These are phyloP conservation scores for Solanum pimpinellifolium DNA, from an alignment of 257 asterid genomes.

Conservation along the genomic window DNA sequence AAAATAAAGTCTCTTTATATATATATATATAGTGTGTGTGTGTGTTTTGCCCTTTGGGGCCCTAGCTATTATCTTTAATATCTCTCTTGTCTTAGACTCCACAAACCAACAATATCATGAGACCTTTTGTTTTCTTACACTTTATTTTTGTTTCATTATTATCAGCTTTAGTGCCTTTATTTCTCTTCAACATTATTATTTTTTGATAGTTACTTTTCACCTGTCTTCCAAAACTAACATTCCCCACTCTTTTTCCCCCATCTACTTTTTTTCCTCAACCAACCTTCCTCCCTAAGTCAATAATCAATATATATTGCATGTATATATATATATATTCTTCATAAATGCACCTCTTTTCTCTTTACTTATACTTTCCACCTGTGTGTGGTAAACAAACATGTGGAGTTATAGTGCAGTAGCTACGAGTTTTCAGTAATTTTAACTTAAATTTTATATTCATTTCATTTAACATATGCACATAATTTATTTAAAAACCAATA, in stretches of 20 bases:
- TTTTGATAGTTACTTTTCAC: constrained; percentile 13
- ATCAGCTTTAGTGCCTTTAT: neutral
- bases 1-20: constrained; percentile 4
- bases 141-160: neutral
- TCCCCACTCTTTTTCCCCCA: neutral
- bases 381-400: neutral
- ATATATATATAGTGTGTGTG: neutral
- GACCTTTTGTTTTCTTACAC: neutral
- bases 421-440: neutral
- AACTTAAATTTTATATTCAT: neutral
- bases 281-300: constrained; percentile 4
- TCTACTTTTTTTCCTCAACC: constrained; percentile 12
- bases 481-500: neutral
- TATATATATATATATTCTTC: neutral
- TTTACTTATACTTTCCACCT: neutral
- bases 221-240: constrained; percentile 9
- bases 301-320: neutral
- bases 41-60: neutral
- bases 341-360: neutral
- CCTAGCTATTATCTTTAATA: neutral
- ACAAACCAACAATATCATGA: neutral
- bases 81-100: neutral
- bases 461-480: neutral
- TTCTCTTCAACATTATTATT: neutral
- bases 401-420: neutral